These are phyloP conservation scores for Graphilbum fragrans DNA, from an alignment of 2,329 filamentous ascomycete genomes.

Conservation along the genomic window DNA sequence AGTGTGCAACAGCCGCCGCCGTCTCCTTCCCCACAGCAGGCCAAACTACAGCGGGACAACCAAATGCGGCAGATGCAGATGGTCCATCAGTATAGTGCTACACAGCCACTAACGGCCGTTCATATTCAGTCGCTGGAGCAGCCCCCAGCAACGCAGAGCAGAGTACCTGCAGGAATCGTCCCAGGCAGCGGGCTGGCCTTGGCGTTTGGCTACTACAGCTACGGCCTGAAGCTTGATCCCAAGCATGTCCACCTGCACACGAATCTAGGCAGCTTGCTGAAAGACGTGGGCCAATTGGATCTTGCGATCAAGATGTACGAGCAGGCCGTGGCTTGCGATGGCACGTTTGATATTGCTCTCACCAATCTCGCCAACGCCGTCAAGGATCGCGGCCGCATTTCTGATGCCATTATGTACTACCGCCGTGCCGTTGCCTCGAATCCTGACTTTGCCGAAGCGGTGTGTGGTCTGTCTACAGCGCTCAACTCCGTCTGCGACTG, in stretches of 20 bases:
- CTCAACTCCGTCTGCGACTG: slow-evolving; percentile 95
- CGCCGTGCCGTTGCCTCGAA: slow-evolving; percentile 82
- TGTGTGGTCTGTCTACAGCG: slow-evolving; percentile 89
- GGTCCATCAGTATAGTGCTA: background rate
- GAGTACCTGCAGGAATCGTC: slow-evolving; percentile 59
- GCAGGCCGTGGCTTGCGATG: slow-evolving; percentile 80
- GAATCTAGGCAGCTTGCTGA: slow-evolving; percentile 86
- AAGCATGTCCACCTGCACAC: slow-evolving; percentile 94
- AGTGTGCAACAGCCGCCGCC: slow-evolving; percentile 83
- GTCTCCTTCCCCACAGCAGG: slow-evolving; percentile 7
- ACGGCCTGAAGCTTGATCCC: slow-evolving; percentile 74
- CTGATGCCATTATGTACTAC: slow-evolving; percentile 87
- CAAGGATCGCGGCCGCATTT: slow-evolving; percentile 87
- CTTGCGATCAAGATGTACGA: slow-evolving; percentile 96
- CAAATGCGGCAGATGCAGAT: slow-evolving; percentile 1
- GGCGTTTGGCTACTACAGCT: slow-evolving; percentile 89
- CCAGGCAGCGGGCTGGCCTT: slow-evolving; percentile 81
- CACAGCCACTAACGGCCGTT: slow-evolving; percentile 1
- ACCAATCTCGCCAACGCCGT: slow-evolving; percentile 96
- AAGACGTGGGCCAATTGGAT: slow-evolving; percentile 88
- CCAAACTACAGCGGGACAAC: background rate
- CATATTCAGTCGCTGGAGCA: background rate
- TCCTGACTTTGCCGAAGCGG: slow-evolving; percentile 90
- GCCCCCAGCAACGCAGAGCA: slow-evolving; percentile 12
- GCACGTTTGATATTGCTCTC: slow-evolving; percentile 90